phyloP scores from a whole-genome alignment of 164 flowering plant species.

The Annona squamosa region DNA sequence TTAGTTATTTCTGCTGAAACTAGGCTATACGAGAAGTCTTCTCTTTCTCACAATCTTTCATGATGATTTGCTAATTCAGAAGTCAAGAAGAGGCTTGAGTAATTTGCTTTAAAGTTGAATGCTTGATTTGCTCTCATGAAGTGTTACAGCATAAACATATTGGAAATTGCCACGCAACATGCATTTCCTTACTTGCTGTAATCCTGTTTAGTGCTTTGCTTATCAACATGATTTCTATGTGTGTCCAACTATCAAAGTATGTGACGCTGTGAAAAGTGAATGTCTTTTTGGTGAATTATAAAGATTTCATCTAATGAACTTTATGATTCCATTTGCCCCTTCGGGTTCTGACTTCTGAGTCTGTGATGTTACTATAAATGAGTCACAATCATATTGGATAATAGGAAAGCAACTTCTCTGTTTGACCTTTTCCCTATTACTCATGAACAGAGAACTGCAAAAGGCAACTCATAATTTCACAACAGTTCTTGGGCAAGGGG shows the following conservation, averaged over 20 bases:
- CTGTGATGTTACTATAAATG: background rate
- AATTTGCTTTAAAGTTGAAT: no score
- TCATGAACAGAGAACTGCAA: conserved; percentile 71
- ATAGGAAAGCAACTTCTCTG: background rate
- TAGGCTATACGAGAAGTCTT: background rate
- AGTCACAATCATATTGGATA: no score
- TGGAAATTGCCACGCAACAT: no score
- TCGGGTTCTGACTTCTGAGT: background rate
- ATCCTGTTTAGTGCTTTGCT: no score
- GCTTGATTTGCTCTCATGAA: background rate
- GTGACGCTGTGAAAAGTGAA: no score
- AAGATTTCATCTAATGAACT: background rate
- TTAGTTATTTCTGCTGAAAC: background rate
- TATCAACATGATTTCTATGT: no score
- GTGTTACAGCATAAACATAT: no score
- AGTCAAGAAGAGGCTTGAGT: background rate
- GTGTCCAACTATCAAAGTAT: no score
- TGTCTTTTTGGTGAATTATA: no score
- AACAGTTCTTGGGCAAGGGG: conserved; percentile 83
- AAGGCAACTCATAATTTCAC: conserved; percentile 91
- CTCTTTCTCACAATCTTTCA: no score
- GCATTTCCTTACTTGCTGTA: no score
- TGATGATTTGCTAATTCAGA: no score
- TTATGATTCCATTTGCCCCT: background rate
- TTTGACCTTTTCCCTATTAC: conserved; percentile 7